phyloP scores from a whole-genome alignment of 2,329 filamentous ascomycete species.

The Zelopaecilomyces penicillatus region DNA sequence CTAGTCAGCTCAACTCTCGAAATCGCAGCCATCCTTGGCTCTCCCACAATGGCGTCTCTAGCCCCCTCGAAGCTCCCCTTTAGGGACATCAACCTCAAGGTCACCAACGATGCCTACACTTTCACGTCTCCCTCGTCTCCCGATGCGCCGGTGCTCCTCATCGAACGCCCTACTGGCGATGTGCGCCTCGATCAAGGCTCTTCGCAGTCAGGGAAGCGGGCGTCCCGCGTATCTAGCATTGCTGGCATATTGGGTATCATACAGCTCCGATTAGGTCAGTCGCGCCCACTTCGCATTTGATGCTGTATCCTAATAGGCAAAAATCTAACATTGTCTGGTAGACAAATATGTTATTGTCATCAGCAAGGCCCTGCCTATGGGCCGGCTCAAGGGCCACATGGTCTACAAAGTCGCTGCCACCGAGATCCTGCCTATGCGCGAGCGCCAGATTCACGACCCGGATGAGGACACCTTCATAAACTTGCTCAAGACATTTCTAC shows the following conservation, averaged over 20 bases:
- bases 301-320: not conserved
- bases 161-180: slow-evolving; percentile 89
- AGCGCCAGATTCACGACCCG: slow-evolving; percentile 80
- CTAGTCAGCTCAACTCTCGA: not conserved
- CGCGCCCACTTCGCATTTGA: slow-evolving; percentile 2
- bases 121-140: slow-evolving; percentile 95
- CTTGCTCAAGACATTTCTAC: slow-evolving; percentile 73
- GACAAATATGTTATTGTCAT: slow-evolving; percentile 97
- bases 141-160: slow-evolving; percentile 74
- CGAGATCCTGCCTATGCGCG: slow-evolving; percentile 88
- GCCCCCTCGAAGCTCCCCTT: slow-evolving; percentile 53
- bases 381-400: slow-evolving; percentile 89
- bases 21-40: not conserved
- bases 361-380: slow-evolving; percentile 86
- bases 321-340: slow-evolving; percentile 17
- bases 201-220: slow-evolving; percentile 64
- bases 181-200: slow-evolving; percentile 75
- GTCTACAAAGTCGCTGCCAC: slow-evolving; percentile 88
- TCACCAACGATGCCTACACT: slow-evolving; percentile 84
- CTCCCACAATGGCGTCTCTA: slow-evolving; percentile 27
- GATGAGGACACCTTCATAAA: slow-evolving; percentile 89
- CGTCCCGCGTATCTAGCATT: slow-evolving; percentile 73
- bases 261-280: slow-evolving; percentile 78
- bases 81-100: slow-evolving; percentile 94
- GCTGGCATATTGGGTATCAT: slow-evolving; percentile 92